Percentiles rank a stretch among this genome's conserved stretches.
phyloP scores from a whole-genome alignment of 2,329 filamentous ascomycete genomes.

The Tympanopsis confertula region DNA sequence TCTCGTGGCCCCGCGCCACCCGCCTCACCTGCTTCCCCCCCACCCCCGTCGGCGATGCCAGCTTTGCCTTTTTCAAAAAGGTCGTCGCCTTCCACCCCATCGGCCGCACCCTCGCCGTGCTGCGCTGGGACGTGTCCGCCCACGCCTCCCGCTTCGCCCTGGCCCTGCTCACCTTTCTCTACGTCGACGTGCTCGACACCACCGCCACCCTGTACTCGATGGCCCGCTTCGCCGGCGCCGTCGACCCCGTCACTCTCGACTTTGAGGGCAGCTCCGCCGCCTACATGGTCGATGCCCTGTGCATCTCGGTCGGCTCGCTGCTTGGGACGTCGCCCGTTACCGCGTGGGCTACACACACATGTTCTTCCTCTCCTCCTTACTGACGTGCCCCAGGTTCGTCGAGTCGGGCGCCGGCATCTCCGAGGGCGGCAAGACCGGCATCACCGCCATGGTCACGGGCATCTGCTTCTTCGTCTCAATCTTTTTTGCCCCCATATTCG shows the following conservation, averaged over 20 bases:
- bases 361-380: background rate
- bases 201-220: conserved; percentile 83
- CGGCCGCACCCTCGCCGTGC: conserved; percentile 52
- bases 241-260: conserved; percentile 73
- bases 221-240: conserved; percentile 70
- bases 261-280: conserved; percentile 77
- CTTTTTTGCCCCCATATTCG: conserved; percentile 85
- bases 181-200: conserved; percentile 79
- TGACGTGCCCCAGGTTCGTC: conserved; percentile 41
- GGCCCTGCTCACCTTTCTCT: conserved; percentile 78
- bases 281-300: conserved; percentile 71
- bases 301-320: conserved; percentile 68
- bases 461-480: conserved; percentile 77
- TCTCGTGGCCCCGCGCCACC: conserved; percentile 74
- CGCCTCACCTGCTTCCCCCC: conserved; percentile 73
- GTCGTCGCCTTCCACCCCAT: conserved; percentile 79
- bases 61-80: conserved; percentile 78
- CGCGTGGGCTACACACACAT: conserved; percentile 28
- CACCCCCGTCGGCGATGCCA: conserved; percentile 52
- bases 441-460: conserved; percentile 68
- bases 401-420: conserved; percentile 85
- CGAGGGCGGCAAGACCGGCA: conserved; percentile 72
- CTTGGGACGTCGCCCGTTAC: conserved; percentile 73
- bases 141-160: conserved; percentile 69
- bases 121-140: conserved; percentile 59